A percentile compares a stretch with the other conserved stretches of the same genome.
phyloP scores from a whole-genome alignment of 768 basidiomycete genomes.

The Psilocybe cyanescens region DNA sequence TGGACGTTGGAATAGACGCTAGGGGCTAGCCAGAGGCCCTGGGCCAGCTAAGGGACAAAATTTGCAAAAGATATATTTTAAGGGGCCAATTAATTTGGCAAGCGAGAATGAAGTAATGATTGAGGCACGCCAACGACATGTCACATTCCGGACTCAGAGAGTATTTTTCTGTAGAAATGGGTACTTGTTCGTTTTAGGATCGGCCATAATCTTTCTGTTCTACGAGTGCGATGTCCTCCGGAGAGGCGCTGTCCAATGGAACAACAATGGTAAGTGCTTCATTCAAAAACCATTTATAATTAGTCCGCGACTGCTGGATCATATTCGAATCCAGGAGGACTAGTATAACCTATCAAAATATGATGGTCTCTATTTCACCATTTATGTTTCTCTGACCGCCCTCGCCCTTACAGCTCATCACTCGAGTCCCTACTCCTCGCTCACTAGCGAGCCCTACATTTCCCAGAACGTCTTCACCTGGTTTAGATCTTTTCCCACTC shows the following conservation, averaged over 20 bases:
- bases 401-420: slow-evolving; percentile 15
- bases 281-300: neutral
- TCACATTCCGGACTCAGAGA: neutral
- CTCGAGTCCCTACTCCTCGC: slow-evolving; percentile 24
- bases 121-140: slow-evolving; percentile 18
- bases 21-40: neutral
- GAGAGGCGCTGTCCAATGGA: neutral
- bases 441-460: slow-evolving; percentile 22
- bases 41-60: neutral
- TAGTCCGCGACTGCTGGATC: slow-evolving; percentile 2
- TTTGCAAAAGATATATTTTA: neutral
- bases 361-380: neutral
- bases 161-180: neutral
- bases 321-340: neutral
- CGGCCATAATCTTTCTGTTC: neutral
- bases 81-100: neutral
- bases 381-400: slow-evolving; percentile 8
- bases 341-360: neutral
- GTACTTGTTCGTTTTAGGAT: neutral
- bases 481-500: slow-evolving; percentile 24
- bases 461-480: slow-evolving; percentile 29
- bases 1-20: no score
- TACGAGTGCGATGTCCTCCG: neutral
- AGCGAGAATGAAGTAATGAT: slow-evolving; percentile 8
- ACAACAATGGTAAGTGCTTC: neutral